A percentile compares a stretch with the other conserved stretches of the same genome.
These are phyloP conservation scores for Aspergillus ochraceus DNA, from an alignment of 2,329 filamentous ascomycete species.

Conservation along the genomic window DNA sequence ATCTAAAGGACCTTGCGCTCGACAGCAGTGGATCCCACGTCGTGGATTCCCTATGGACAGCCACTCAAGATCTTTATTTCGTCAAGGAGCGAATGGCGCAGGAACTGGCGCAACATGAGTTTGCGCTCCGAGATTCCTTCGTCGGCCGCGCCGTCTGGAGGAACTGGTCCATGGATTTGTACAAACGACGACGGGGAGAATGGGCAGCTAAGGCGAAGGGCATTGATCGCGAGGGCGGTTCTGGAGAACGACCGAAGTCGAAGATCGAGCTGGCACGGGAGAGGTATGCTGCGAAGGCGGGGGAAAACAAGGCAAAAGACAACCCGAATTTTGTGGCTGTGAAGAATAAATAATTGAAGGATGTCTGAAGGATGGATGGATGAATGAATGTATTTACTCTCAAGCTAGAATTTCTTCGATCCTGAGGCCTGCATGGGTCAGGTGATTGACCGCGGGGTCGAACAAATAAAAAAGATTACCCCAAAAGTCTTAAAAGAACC, in stretches of 20 bases:
- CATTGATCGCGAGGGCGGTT: conserved; percentile 29
- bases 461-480: background rate
- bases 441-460: background rate
- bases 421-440: background rate
- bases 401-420: background rate
- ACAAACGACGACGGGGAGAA: conserved; percentile 61
- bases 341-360: background rate
- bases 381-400: background rate
- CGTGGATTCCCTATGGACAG: conserved; percentile 65
- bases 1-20: conserved; percentile 60
- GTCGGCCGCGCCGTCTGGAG: conserved; percentile 69
- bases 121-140: conserved; percentile 62
- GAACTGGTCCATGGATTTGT: conserved; percentile 74
- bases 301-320: conserved; percentile 6
- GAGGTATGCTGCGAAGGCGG: conserved; percentile 50
- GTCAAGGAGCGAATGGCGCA: conserved; percentile 67
- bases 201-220: conserved; percentile 65
- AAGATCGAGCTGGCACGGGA: conserved; percentile 60
- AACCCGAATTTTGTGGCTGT: conserved; percentile 9
- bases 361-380: background rate
- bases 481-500: background rate
- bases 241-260: conserved; percentile 45
- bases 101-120: conserved; percentile 61
- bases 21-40: conserved; percentile 66
- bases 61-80: conserved; percentile 63